Evolutionary conservation across 257 asterid species (phyloP).

Genomic region (Mitragyna speciosa): DNA sequence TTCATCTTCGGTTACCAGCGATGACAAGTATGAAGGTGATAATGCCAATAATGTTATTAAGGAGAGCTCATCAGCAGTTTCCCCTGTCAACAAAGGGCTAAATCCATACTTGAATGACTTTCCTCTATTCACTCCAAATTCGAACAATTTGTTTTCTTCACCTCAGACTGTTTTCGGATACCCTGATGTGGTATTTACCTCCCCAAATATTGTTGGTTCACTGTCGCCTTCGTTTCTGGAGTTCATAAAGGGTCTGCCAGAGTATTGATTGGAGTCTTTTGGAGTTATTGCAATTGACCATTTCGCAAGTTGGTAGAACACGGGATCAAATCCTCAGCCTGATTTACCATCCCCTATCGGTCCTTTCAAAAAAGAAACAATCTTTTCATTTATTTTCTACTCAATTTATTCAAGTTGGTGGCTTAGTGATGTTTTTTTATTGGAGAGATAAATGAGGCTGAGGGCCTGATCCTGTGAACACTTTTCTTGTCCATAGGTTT

Average conservation of each 20-base stretch:
- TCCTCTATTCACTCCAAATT: conserved; percentile 26
- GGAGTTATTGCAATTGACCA: not conserved
- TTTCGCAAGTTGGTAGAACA: not conserved
- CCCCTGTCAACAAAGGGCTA: not conserved
- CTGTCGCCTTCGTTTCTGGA: conserved; percentile 21
- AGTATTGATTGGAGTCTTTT: not conserved
- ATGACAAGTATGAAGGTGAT: not conserved
- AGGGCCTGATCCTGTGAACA: too few relatives aligned
- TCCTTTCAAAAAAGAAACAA: too few relatives aligned
- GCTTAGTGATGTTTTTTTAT: too few relatives aligned
- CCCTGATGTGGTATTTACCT: not conserved
- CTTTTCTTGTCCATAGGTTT: not conserved
- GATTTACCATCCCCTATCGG: too few relatives aligned
- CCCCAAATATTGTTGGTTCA: conserved; percentile 6
- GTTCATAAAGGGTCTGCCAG: conserved; percentile 22
- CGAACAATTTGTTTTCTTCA: conserved; percentile 10
- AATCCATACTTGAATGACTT: conserved; percentile 9
- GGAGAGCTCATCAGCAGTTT: conserved; percentile 1
- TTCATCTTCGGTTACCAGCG: not conserved
- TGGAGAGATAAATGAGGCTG: too few relatives aligned
- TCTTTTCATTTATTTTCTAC: too few relatives aligned
- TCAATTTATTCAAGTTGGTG: too few relatives aligned
- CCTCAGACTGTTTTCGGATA: conserved; percentile 7
- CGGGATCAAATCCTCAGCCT: too few relatives aligned
- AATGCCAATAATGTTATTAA: not conserved